A percentile compares a stretch with the other conserved stretches of the same genome.
phyloP scores from a whole-genome alignment of 352 stramenopile genomes.

The Globisporangium ultimum region DNA sequence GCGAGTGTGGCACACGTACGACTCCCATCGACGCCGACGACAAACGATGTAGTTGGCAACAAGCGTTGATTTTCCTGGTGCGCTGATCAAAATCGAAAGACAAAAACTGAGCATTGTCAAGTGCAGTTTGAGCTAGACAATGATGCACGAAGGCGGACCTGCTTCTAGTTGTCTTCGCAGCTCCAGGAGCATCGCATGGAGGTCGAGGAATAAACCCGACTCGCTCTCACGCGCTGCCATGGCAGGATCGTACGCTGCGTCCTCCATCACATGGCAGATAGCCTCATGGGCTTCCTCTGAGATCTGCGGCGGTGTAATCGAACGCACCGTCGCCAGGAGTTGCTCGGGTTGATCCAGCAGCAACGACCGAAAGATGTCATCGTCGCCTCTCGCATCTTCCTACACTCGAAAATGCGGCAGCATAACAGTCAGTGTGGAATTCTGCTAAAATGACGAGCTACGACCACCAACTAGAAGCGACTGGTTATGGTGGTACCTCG shows the following conservation, averaged over 20 bases:
- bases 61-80: conserved; percentile 36
- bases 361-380: conserved; percentile 35
- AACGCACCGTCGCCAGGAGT: conserved; percentile 24
- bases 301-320: conserved; percentile 25
- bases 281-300: conserved; percentile 35
- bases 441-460: too few species aligned
- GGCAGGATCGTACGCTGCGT: conserved; percentile 50
- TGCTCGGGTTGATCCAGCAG: conserved; percentile 39
- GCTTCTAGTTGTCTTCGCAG: conserved; percentile 32
- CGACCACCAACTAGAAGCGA: too few species aligned
- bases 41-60: conserved; percentile 37
- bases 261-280: conserved; percentile 45
- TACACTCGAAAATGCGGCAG: conserved; percentile 3
- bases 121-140: background rate
- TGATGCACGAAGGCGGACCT: conserved; percentile 10
- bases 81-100: conserved; percentile 15
- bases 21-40: conserved; percentile 63
- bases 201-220: conserved; percentile 58
- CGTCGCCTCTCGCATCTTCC: conserved; percentile 34
- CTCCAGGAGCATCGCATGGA: conserved; percentile 32
- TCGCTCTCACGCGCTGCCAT: conserved; percentile 56
- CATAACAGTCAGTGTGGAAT: background rate
- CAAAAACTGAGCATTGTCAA: too few species aligned
- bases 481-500: conserved; percentile 12
- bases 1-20: conserved; percentile 28